These are phyloP conservation scores for Penicillium expansum DNA, from an alignment of 2,329 filamentous ascomycete genomes.

Conservation along the genomic window DNA sequence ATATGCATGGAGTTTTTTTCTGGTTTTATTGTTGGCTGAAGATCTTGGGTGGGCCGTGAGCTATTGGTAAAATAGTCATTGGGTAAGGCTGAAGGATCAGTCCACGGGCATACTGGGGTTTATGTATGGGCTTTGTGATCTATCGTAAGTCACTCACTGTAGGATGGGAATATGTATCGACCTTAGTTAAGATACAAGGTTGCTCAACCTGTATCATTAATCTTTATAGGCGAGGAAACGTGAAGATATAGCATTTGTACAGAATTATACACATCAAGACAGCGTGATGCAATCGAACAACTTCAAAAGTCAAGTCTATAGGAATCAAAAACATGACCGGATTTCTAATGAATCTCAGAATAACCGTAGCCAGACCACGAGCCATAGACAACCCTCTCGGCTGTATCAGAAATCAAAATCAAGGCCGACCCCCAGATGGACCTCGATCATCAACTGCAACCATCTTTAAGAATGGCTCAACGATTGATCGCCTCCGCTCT, in stretches of 20 bases:
- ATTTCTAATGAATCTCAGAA: neutral
- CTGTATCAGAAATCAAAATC: neutral
- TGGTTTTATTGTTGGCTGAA: neutral
- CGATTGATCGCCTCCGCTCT: conserved; percentile 62
- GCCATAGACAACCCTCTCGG: neutral
- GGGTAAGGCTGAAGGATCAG: neutral
- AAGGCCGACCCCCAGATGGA: conserved; percentile 32
- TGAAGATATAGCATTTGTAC: neutral
- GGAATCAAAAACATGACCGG: neutral
- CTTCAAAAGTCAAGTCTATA: neutral
- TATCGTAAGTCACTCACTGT: neutral
- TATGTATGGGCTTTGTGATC: neutral
- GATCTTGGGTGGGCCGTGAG: neutral
- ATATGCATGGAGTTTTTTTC: neutral
- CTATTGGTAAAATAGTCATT: neutral
- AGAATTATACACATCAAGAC: neutral
- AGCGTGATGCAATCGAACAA: neutral
- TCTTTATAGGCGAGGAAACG: neutral
- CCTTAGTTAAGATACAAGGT: neutral
- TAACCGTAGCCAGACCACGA: neutral
- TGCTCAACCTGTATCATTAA: neutral
- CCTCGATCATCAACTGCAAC: conserved; percentile 35
- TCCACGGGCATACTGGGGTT: neutral
- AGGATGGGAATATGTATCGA: neutral
- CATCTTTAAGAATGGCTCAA: conserved; percentile 67